Percentiles rank a stretch among this genome's conserved stretches.
Evolutionary conservation across 2,329 filamentous ascomycete species (phyloP).

Genomic region (Colletotrichum godetiae): DNA sequence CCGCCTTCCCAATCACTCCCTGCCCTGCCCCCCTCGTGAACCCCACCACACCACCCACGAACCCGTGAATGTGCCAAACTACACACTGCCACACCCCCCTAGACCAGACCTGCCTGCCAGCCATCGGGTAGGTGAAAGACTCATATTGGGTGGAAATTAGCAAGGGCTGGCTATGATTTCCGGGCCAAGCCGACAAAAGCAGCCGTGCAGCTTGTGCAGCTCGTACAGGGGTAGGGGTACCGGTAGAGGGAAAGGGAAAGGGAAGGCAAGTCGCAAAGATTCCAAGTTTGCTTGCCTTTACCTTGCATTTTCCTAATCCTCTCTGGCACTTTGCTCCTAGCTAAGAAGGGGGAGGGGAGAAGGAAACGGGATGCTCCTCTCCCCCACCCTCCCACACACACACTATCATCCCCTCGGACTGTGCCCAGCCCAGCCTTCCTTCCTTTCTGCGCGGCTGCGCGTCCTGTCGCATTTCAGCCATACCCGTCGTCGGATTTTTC

Average conservation of each 20-base stretch:
- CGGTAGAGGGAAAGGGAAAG: not conserved
- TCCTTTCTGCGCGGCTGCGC: not conserved
- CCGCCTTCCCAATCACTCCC: not conserved
- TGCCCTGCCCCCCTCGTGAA: not conserved
- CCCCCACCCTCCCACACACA: not conserved
- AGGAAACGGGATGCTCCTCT: not conserved
- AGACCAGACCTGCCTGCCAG: too few relatives aligned
- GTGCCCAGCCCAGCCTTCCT: not conserved
- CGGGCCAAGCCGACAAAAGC: constrained; percentile 16
- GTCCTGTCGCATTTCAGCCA: not conserved
- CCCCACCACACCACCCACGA: not conserved
- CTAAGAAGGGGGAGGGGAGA: not conserved
- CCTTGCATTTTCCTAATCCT: not conserved
- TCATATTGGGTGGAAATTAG: too few relatives aligned
- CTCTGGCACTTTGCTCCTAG: not conserved
- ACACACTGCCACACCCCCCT: not conserved
- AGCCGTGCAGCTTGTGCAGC: constrained; percentile 1
- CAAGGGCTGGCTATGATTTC: not conserved
- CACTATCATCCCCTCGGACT: not conserved
- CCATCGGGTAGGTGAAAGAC: too few relatives aligned
- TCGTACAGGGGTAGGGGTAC: not conserved
- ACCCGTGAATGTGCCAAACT: not conserved
- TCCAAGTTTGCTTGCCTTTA: not conserved
- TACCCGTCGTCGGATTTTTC: not conserved
- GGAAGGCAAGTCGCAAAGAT: not conserved